phyloP scores from a whole-genome alignment of 2,329 filamentous ascomycete species.

The Neopestalotiopsis clavispora region DNA sequence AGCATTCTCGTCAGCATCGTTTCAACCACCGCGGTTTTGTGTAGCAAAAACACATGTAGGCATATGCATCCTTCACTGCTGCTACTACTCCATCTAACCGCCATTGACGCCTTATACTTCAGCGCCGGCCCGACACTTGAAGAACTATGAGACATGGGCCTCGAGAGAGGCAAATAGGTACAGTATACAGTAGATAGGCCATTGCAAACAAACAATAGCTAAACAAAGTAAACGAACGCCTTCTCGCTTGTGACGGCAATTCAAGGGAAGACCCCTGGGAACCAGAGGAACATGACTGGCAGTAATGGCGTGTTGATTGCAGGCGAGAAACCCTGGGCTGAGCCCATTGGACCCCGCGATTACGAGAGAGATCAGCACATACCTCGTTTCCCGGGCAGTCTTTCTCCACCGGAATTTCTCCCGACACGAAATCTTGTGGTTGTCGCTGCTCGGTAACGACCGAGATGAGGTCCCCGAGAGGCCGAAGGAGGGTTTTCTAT shows the following conservation, averaged over 20 bases:
- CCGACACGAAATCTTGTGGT: background rate
- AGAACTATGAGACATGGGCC: background rate
- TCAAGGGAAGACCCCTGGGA: background rate
- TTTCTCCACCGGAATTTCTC: background rate
- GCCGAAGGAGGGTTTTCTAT: background rate
- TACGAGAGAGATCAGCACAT: constrained; percentile 16
- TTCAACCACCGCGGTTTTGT: background rate
- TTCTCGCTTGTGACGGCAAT: background rate
- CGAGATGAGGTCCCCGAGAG: constrained; percentile 2
- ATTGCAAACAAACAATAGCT: background rate
- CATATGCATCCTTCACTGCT: background rate
- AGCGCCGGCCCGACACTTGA: background rate
- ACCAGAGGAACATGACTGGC: background rate
- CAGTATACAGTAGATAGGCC: background rate
- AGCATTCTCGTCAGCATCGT: background rate
- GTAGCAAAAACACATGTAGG: background rate
- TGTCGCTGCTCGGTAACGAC: constrained; percentile 5
- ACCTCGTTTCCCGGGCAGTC: constrained; percentile 1
- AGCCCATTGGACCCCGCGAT: constrained; percentile 9
- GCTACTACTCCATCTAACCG: background rate
- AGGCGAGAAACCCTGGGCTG: background rate
- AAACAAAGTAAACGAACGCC: background rate
- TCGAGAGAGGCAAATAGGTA: too few species aligned
- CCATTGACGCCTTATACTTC: background rate
- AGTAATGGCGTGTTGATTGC: constrained; percentile 5